Base-by-base conservation (phyloP, 148 eudicot genomes). In the Linanthus parryae region DNA sequence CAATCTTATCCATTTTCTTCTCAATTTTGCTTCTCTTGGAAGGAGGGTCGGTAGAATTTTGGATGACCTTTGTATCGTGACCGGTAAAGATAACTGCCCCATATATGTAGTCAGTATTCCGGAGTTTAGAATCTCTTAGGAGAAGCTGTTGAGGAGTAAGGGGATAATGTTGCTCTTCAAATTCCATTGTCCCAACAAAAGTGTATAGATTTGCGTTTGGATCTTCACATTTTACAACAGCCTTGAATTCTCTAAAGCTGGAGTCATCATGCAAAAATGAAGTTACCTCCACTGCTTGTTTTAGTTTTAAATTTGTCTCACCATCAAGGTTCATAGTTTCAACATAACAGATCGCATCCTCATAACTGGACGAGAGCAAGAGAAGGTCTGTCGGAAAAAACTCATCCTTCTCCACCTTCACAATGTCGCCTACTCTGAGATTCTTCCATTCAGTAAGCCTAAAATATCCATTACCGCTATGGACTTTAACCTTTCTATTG, bases 291-390 rank as follows among this genome's bases (percentile, higher is more conserved):
- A 77, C 61, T 0, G 89, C 83, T 63, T 91, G 98, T 43, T 86
- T 91, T 40, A 91, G 68, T 62, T 91, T 91, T 57, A 91, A 75
- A 65, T 91, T 91, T 14, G 98, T 91, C 57, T 91, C 98, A 2
- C 98, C 98, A 61, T 91, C 98, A 35, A 91, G 89, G 52, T 91
- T 91, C 94, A 80, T 91, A 17, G 98, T 91, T 64, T 91, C 98
- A 8, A 91, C 95, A 52, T 91, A 91, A 65, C 95, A 91, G 16
- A 83, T 70, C 1, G 77, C 85, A 41, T 91, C 98, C 13, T 83
- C 95, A 34, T 78, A 91, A 58, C 89, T 83, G 50, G 98, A 91
- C 0, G 98, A 78, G 42, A 91, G 89, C 61, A 91, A 67, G 24
- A 91, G 65, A 35, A 91, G 77, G 67, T 91, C 97, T 16, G 98